Percentiles rank a stretch among this genome's conserved stretches.
These are phyloP conservation scores for Desmodesmus armatus DNA, from an alignment of 139 green algal species.

Conservation along the genomic window DNA sequence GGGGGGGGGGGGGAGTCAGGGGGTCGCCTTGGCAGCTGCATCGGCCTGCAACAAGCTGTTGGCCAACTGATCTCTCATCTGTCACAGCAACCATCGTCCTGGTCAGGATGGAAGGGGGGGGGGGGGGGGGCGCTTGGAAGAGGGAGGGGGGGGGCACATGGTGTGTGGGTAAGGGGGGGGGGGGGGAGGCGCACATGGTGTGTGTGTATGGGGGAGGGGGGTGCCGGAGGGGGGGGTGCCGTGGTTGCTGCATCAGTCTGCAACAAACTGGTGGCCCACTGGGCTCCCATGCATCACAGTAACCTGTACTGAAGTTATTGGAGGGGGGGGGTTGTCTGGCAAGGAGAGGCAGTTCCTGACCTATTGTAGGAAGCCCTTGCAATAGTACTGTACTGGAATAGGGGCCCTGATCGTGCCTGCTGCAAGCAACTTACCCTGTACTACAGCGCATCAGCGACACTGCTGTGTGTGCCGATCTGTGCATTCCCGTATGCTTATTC, in stretches of 20 bases:
- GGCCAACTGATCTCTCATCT: slow-evolving; percentile 21
- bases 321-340: background rate
- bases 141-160: too few species aligned
- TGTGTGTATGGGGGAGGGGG: too few species aligned
- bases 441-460: background rate
- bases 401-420: too few species aligned
- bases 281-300: slow-evolving; percentile 35
- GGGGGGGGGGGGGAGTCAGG: too few species aligned
- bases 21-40: background rate
- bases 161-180: too few species aligned
- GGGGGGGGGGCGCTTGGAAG: too few species aligned
- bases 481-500: background rate
- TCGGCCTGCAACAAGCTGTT: slow-evolving; percentile 35
- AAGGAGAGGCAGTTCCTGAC: too few species aligned
- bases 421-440: background rate
- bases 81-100: slow-evolving; percentile 48
- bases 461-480: background rate
- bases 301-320: slow-evolving; percentile 44
- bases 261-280: slow-evolving; percentile 40
- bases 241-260: background rate
- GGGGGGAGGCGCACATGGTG: too few species aligned
- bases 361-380: too few species aligned
- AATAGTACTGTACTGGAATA: background rate
- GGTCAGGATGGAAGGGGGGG: slow-evolving; percentile 26
- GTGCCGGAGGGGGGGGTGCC: too few species aligned